These are phyloP conservation scores for Leishmania aethiopica DNA, from an alignment of 208 protist genomes.

Conservation along the genomic window DNA sequence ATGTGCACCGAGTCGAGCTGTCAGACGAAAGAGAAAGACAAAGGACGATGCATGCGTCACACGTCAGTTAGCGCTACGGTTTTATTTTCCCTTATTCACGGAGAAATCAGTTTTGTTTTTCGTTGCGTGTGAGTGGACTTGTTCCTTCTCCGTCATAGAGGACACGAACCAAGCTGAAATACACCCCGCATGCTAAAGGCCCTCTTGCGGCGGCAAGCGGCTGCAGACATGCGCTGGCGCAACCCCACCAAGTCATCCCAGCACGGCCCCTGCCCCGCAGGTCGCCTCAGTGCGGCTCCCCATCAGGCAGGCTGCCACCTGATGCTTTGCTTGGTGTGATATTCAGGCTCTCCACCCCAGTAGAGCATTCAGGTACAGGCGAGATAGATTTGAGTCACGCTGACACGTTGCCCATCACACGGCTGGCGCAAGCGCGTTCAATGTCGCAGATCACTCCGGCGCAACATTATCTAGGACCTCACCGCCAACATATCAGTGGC, in stretches of 20 bases:
- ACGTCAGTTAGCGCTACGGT: neutral
- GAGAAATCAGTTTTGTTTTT: neutral
- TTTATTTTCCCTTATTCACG: neutral
- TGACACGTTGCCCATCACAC: neutral
- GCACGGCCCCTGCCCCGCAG: neutral
- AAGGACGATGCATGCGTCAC: neutral
- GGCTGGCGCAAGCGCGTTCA: neutral
- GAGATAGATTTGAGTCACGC: neutral
- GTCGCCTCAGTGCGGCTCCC: neutral
- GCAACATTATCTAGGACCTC: neutral
- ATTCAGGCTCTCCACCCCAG: neutral
- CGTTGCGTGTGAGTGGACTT: no score
- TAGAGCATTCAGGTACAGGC: no score
- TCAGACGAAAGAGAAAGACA: neutral
- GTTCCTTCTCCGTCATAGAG: neutral
- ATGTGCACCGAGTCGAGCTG: neutral
- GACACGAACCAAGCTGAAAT: neutral
- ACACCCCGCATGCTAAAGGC: neutral
- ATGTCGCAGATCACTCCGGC: neutral
- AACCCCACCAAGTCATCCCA: neutral
- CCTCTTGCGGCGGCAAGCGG: neutral
- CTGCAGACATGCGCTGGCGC: neutral
- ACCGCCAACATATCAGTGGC: neutral
- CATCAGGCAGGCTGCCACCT: neutral
- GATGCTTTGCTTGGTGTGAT: neutral